phyloP scores from a whole-genome alignment of 2,329 filamentous ascomycete species.

The Huntiella bhutanensis region DNA sequence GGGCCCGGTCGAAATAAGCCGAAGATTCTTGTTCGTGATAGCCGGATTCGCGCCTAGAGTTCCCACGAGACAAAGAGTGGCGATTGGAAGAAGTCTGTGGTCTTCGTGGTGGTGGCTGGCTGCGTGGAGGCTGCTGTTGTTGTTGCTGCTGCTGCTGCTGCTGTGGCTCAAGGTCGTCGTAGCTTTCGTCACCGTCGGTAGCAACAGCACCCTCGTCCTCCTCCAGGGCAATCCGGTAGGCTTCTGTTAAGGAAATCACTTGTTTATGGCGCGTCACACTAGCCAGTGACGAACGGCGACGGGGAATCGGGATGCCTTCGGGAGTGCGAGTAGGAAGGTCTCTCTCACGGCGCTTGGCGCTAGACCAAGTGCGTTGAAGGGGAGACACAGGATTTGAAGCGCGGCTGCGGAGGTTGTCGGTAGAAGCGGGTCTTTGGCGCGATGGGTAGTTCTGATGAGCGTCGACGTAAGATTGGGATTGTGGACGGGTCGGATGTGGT shows the following conservation, averaged over 20 bases:
- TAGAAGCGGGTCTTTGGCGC: slow-evolving; percentile 11
- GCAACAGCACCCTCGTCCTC: slow-evolving; percentile 10
- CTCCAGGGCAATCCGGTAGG: slow-evolving; percentile 9
- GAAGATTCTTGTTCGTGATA: slow-evolving; percentile 2
- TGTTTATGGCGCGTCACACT: slow-evolving; percentile 11
- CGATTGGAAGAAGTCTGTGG: not conserved
- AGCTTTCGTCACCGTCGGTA: slow-evolving; percentile 8
- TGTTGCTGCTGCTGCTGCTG: not conserved
- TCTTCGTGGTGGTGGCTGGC: not conserved
- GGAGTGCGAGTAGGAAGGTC: slow-evolving; percentile 6
- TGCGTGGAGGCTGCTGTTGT: not conserved
- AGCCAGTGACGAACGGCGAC: slow-evolving; percentile 11
- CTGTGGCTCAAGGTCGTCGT: slow-evolving; percentile 7
- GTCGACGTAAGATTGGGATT: not conserved
- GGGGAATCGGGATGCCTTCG: slow-evolving; percentile 11
- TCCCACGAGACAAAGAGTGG: not conserved
- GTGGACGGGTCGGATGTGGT: slow-evolving; percentile 5
- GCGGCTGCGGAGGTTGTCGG: slow-evolving; percentile 8
- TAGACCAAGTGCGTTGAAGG: slow-evolving; percentile 9
- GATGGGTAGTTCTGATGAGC: not conserved
- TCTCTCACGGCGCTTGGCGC: slow-evolving; percentile 6
- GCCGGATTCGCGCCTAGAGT: not conserved
- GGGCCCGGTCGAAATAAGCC: slow-evolving; percentile 1
- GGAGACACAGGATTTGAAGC: slow-evolving; percentile 5
- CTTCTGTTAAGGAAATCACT: slow-evolving; percentile 11